These are phyloP conservation scores for Calendula officinalis DNA, from an alignment of 129 eudicot species.

Conservation along the genomic window DNA sequence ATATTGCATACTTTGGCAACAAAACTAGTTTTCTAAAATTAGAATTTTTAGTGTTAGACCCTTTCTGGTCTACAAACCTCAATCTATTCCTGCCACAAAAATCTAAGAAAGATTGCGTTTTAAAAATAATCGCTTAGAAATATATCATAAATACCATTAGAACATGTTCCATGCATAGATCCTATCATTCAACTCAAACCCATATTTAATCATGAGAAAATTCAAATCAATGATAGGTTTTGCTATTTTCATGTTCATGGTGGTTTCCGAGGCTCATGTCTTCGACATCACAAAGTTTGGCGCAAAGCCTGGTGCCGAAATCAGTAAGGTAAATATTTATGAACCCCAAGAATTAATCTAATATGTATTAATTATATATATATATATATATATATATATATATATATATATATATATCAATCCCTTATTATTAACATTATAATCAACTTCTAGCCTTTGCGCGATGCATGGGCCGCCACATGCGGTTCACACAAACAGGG, in stretches of 20 bases:
- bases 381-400: no score
- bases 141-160: conserved; percentile 3
- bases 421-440: background rate
- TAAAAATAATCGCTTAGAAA: background rate
- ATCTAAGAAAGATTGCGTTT: conserved; percentile 7
- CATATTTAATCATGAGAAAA: conserved; percentile 20
- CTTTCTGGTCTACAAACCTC: conserved; percentile 32
- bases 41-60: conserved; percentile 21
- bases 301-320: conserved; percentile 29
- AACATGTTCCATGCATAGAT: background rate
- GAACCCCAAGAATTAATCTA: background rate
- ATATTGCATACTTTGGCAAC: conserved; percentile 6
- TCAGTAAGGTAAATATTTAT: conserved; percentile 28
- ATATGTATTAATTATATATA: no score
- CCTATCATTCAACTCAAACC: conserved; percentile 13
- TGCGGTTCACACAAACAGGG: conserved; percentile 28
- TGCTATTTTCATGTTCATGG: conserved; percentile 18
- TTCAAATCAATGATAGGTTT: conserved; percentile 16
- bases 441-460: conserved; percentile 16
- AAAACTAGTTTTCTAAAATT: conserved; percentile 8
- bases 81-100: conserved; percentile 31
- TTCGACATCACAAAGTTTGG: conserved; percentile 38
- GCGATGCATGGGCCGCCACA: conserved; percentile 33
- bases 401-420: background rate
- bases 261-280: conserved; percentile 19